Evolutionary conservation across 805 yeast genomes (phyloP).

Genomic region (Metschnikowia arizonensis): DNA sequence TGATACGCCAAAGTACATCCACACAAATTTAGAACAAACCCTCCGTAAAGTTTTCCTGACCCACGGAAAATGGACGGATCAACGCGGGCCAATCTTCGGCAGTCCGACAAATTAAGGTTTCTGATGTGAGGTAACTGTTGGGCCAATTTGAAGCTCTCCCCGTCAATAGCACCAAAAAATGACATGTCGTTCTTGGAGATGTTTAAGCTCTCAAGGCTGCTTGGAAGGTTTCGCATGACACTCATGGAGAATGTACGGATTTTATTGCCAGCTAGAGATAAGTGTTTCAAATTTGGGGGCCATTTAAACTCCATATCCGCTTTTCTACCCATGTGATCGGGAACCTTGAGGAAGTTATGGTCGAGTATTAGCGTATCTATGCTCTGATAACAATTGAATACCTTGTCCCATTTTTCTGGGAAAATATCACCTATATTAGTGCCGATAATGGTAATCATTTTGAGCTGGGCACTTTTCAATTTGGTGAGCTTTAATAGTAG

Average conservation of each 20-base stretch:
- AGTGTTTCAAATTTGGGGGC: conserved; percentile 24
- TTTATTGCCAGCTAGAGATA: conserved; percentile 26
- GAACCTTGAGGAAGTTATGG: conserved; percentile 18
- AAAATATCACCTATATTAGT: conserved; percentile 35
- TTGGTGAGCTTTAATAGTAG: conserved; percentile 23
- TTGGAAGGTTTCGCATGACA: conserved; percentile 26
- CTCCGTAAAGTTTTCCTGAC: background rate
- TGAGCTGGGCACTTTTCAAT: conserved; percentile 19
- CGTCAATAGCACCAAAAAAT: conserved; percentile 10
- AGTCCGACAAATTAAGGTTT: conserved; percentile 10
- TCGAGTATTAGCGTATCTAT: conserved; percentile 23
- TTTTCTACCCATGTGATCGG: background rate
- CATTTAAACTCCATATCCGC: conserved; percentile 14
- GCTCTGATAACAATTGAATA: conserved; percentile 24
- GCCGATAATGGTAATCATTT: conserved; percentile 23
- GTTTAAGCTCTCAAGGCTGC: conserved; percentile 23
- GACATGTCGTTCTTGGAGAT: conserved; percentile 20
- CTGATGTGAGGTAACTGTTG: conserved; percentile 13
- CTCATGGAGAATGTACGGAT: conserved; percentile 19
- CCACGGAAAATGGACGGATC: conserved; percentile 10
- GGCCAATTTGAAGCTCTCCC: conserved; percentile 6
- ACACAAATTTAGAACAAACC: conserved; percentile 5
- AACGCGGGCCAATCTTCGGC: conserved; percentile 8
- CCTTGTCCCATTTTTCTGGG: conserved; percentile 29
- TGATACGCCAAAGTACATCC: conserved; percentile 10